Percentiles rank a stretch among this genome's conserved stretches.
phyloP scores from a whole-genome alignment of 495 filamentous ascomycete genomes.

The Lasiosphaeria miniovina region DNA sequence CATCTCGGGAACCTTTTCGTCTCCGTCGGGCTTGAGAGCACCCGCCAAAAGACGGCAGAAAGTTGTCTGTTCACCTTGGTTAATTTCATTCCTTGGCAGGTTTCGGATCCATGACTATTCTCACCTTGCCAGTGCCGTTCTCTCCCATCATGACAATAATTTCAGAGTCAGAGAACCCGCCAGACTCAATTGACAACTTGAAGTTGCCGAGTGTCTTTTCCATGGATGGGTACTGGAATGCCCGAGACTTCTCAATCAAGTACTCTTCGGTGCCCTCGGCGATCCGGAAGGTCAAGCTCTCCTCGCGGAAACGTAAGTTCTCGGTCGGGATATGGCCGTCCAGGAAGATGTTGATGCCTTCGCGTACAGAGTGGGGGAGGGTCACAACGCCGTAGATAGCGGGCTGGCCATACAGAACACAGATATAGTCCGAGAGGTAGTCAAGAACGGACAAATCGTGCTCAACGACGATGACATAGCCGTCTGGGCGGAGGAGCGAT shows the following conservation, averaged over 20 bases:
- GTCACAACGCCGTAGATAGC: slow-evolving; percentile 99
- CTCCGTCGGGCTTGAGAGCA: slow-evolving; percentile 81
- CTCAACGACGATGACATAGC: slow-evolving; percentile 98
- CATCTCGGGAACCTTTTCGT: slow-evolving; percentile 77
- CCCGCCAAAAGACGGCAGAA: slow-evolving; percentile 97
- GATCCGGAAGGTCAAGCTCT: slow-evolving; percentile 94
- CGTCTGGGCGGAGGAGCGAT: slow-evolving; percentile 76
- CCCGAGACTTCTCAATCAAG: slow-evolving; percentile 76
- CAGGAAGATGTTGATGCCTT: slow-evolving; percentile 99
- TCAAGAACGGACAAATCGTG: slow-evolving; percentile 98
- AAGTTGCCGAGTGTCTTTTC: slow-evolving; percentile 90
- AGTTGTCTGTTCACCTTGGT: slow-evolving; percentile 57
- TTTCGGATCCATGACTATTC: neutral
- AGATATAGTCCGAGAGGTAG: slow-evolving; percentile 97
- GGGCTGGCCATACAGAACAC: slow-evolving; percentile 91
- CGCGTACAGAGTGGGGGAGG: slow-evolving; percentile 88
- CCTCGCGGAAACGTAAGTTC: slow-evolving; percentile 96
- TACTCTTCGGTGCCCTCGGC: slow-evolving; percentile 90
- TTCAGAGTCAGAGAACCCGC: slow-evolving; percentile 93
- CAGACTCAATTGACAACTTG: slow-evolving; percentile 75
- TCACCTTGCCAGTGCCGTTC: slow-evolving; percentile 65
- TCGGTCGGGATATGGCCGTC: slow-evolving; percentile 97
- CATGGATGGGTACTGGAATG: slow-evolving; percentile 85
- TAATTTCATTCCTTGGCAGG: slow-evolving; percentile 76
- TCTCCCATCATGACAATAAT: slow-evolving; percentile 99